Base-by-base conservation (phyloP, 805 yeast species). In the Saturnispora silvae region DNA sequence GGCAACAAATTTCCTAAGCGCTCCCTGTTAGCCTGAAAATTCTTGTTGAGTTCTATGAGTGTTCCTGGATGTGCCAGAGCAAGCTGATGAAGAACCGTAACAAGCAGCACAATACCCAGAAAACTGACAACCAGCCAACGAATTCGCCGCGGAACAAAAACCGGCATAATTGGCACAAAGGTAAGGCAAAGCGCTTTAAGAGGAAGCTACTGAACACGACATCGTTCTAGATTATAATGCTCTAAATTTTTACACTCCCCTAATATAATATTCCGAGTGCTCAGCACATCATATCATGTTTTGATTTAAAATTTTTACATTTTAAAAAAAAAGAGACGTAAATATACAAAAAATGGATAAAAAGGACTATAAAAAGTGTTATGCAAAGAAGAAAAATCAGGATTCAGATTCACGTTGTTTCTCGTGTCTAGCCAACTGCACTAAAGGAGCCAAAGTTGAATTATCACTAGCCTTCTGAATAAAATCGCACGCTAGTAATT, bases 391-490 rank as follows among this genome's bases (percentile, higher is more conserved):
- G n/a, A n/a, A n/a, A n/a, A n/a, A n/a, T n/a, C n/a, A n/a, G n/a
- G n/a, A 22, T 22, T 22, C 24, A 22, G 24, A 22, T 7, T 60
- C 63, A 8, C 54, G 53, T 28, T 51, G 28, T 39, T 78, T 80
- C 53, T 81, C 82, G 70, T 72, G 65, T 37, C 83, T 61, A 0
- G 92, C 87, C 20, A 78, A 61, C 52, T 72, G 77, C 11, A 82
- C 94, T 54, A 82, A 63, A 5, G 89, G 92, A 6, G 84, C 72
- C 46, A 82, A 65, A 2, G 78, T 64, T 9, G 62, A 51, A 24
- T 75, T 81, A 28, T 70, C 72, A 46, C 77, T 84, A 7, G 81
- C 75, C 28, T 75, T 70, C 15, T 55, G 44, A 30, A 81, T 76
- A 45, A 83, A 85, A 38, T 68, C 70, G 53, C 82, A 83, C 18